Base-by-base conservation (phyloP, 345 rosid species). In the Eucalyptus marginata region DNA sequence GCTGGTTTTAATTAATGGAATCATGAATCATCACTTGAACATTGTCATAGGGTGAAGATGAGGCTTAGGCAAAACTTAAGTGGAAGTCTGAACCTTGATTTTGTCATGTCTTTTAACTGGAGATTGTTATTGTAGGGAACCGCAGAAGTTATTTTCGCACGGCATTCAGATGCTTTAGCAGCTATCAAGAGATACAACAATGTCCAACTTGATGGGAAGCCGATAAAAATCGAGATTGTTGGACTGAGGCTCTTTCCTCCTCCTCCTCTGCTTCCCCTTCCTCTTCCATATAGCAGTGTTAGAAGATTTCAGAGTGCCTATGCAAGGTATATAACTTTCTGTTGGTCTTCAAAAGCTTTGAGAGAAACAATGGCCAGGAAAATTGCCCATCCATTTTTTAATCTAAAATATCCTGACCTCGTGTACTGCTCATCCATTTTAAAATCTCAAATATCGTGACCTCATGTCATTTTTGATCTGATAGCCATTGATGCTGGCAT, bases 161-260 rank as follows among this genome's bases (percentile, higher is more conserved):
- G 90, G 6, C 91, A 88, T 71, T 58, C 90, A 13, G 95, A 95
- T 91, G 97, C 95, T 52, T 81, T 91, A 49, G 94, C 93, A 83
- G 97, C 96, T 66, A 91, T 95, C 50, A 92, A 92, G 93, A 93
- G 95, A 89, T 95, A 92, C 93, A 93, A 93, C 93, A 90, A 93
- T 62, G 94, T 91, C 91, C 91, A 84, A 88, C 96, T 94, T 91
- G 97, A 95, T 90, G 97, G 95, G 84, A 94, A 93, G 89, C 95
- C 94, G 1, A 90, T 95, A 94, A 92, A 91, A 89, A 94, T 95
- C 51, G 97, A 95, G 92, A 90, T 95, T 44, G 95, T 94, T 49
- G 96, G 96, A 88, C 89, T 88, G 13, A 92, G 89, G 89, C 86
- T 92, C 33, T 88, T 89, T 81, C 90, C 93, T 58, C 86, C 91